A percentile compares a stretch with the other conserved stretches of the same genome.
phyloP scores from a whole-genome alignment of 345 rosid genomes.

The Bruguiera parviflora region DNA sequence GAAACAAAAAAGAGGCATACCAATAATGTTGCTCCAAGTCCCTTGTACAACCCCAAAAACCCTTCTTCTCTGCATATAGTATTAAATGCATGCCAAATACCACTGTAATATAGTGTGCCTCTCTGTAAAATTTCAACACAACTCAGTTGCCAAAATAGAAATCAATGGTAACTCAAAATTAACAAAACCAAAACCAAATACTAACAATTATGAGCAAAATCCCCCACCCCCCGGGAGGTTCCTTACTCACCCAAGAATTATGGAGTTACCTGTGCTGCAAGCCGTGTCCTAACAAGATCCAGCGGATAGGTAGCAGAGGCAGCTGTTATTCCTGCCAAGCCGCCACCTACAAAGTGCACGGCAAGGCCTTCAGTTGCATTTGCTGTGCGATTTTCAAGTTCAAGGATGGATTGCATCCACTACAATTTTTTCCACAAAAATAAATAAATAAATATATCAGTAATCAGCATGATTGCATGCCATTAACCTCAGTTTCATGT shows the following conservation, averaged over 20 bases:
- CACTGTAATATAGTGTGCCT: conserved; percentile 68
- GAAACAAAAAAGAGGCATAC: conserved; percentile 31
- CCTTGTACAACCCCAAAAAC: conserved; percentile 76
- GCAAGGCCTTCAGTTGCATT: conserved; percentile 51
- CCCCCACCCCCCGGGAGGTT: not conserved
- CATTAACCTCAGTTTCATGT: not conserved
- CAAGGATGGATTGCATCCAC: conserved; percentile 59
- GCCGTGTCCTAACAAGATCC: conserved; percentile 97
- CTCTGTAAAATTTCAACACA: conserved; percentile 46
- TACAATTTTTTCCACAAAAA: conserved; percentile 23
- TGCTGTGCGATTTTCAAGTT: conserved; percentile 41
- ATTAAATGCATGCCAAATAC: conserved; percentile 70
- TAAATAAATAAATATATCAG: conserved; percentile 2
- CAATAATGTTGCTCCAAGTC: conserved; percentile 88
- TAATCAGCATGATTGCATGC: not conserved
- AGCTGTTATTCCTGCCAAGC: conserved; percentile 95
- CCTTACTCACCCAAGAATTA: conserved; percentile 14
- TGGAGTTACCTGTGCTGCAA: conserved; percentile 80
- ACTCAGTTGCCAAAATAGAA: not conserved
- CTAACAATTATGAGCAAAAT: not conserved
- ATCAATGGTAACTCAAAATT: not conserved
- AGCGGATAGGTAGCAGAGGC: conserved; percentile 91
- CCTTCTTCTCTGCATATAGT: conserved; percentile 81
- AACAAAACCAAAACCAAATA: not conserved
- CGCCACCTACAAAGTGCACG: conserved; percentile 79